Evolutionary conservation across 768 basidiomycete genomes (phyloP).

Genomic region (Naganishia antarctica): DNA sequence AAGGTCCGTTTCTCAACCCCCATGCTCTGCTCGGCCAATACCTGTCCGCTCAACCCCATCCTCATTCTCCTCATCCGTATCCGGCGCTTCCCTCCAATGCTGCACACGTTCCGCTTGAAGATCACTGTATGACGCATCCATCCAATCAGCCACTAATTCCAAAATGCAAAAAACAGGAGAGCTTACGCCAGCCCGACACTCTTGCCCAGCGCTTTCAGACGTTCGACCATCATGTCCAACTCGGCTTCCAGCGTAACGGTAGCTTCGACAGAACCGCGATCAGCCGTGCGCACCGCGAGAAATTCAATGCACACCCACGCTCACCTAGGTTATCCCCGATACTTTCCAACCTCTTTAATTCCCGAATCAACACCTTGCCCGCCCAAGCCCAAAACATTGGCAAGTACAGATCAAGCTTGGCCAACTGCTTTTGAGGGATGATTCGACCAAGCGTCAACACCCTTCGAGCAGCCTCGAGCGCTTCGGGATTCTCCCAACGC

Average conservation of each 20-base stretch:
- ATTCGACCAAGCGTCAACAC: conserved; percentile 16
- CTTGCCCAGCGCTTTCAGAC: conserved; percentile 12
- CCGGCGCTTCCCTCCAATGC: conserved; percentile 4
- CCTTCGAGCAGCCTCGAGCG: conserved; percentile 15
- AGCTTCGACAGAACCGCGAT: no score
- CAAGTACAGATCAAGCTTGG: conserved; percentile 16
- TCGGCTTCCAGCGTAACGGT: conserved; percentile 14
- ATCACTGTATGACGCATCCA: conserved; percentile 12
- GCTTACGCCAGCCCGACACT: conserved; percentile 24
- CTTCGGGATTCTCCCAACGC: conserved; percentile 22
- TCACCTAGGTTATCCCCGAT: conserved; percentile 18
- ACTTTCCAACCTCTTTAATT: conserved; percentile 16
- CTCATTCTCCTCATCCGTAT: background rate
- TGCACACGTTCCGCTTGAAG: conserved; percentile 17
- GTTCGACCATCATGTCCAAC: conserved; percentile 17
- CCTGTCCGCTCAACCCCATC: no score
- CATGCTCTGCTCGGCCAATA: no score
- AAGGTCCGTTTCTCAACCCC: no score
- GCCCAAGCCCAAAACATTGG: conserved; percentile 25
- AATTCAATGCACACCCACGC: no score
- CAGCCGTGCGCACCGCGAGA: no score
- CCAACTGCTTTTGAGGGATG: conserved; percentile 9
- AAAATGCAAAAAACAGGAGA: no score
- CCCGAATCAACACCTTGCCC: conserved; percentile 21
- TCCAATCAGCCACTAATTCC: background rate